Base-by-base conservation (phyloP, 345 rosid species). In the Punica granatum region DNA sequence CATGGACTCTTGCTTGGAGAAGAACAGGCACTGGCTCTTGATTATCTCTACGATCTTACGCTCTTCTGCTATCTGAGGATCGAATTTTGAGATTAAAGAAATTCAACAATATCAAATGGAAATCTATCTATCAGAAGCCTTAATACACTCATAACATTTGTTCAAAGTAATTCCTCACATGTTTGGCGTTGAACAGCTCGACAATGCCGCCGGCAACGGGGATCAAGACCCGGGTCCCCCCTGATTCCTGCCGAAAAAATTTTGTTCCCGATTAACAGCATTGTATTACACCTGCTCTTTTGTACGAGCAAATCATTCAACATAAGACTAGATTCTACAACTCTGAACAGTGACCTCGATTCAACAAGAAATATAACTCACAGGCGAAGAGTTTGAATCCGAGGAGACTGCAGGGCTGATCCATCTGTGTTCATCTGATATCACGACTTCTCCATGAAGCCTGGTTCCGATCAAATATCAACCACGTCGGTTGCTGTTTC, bases 401-500 rank as follows among this genome's bases (percentile, higher is more conserved):
- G 81, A 64, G 35, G 64, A 41, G 69, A 26, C 67, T 59, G 68
- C 70, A 28, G 60, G 64, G 70, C 42, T 67, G 53, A 88, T 31
- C 98, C 98, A 92, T 69, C 60, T 73, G 32, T 92, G 76, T 71
- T 83, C 78, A 60, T 73, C 78, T 60, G 96, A 76, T 32, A 80
- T 76, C 48, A 78, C 88, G 70, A 83, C 92, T 70, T 90, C 97
- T n/a, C 96, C 97, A 73, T 86, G 96, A 76, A 88, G 73, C 78
- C 96, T 92, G 82, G 56, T 32, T 35, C 73, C 63, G 35, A 35
- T 10, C 61, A 48, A 43, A 77, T 36, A 7, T 54, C 60, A 54
- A 7, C 60, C 2, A 28, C 31, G 7, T 23, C 32, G 16, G 10
- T 54, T 25, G 13, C 12, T 23, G 13, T 13, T 28, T 11, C 61